Base-by-base conservation (phyloP, 495 filamentous ascomycete genomes). In the Aspergillus carlsbadensis region DNA sequence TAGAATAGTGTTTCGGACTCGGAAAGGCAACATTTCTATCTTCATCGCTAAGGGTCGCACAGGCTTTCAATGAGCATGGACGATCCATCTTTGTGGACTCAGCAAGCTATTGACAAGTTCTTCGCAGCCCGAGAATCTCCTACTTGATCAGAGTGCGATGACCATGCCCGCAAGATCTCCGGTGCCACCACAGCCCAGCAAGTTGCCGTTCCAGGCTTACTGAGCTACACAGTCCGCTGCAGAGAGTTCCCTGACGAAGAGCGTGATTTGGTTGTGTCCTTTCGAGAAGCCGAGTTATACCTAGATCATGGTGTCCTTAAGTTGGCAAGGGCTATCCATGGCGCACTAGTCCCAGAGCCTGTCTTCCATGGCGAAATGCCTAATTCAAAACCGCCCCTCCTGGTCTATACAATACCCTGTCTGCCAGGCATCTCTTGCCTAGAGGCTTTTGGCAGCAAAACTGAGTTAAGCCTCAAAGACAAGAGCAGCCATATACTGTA, bases 221-320 rank as follows among this genome's bases (percentile, higher is more conserved):
- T 64, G 47, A 67, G 68, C 51, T 70, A 68, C 55, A 69, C 64
- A 2, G 65, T 70, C 48, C 39, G 61, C 54, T 67, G 64, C 58
- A 64, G 10, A 48, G 60, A 55, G 59, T 37, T 41, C 50, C 59
- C 52, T 31, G 41, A 51, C 29, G 45, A 40, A 48, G 41, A 57
- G 46, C 36, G 34, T 21, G 64, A 65, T 59, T 29, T 66, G 18
- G 52, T 66, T 42, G 53, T 66, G 49, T 29, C 65, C 60, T 33
- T 70, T 66, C 59, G 65, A 61, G 54, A 68, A 56, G 34, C 37
- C 26, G 60, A 59, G 44, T 61, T 60, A 15, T 18, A 10, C 18
- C 56, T 66, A 18, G 53, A 70, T 56, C 42, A 47, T 26, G 17
- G 2, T 31, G 33, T 55, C 24, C 24, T 46, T 14, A 17, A 55